phyloP scores from a whole-genome alignment of 2,329 filamentous ascomycete species.

The Trichoderma sp. region DNA sequence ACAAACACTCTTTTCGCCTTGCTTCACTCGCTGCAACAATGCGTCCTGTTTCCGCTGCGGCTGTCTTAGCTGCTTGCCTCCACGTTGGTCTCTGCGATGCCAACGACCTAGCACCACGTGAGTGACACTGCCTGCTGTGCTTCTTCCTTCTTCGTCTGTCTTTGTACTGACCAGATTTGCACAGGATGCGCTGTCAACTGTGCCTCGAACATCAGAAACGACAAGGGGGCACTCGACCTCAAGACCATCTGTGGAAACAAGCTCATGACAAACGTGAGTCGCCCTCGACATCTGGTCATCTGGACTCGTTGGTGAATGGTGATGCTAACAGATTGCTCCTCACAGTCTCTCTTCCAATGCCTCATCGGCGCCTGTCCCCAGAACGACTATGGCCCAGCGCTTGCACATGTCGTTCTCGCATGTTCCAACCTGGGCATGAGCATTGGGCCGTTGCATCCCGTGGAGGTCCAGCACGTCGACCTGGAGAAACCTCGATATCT shows the following conservation, averaged over 20 bases:
- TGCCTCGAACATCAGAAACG: constrained; percentile 23
- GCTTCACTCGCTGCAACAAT: constrained; percentile 21
- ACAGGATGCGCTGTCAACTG: constrained; percentile 27
- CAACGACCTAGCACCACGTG: background rate
- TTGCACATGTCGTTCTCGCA: constrained; percentile 29
- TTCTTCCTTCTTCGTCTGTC: background rate
- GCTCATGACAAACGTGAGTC: constrained; percentile 12
- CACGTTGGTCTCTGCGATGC: constrained; percentile 5
- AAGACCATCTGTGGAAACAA: constrained; percentile 25
- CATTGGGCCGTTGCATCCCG: constrained; percentile 33
- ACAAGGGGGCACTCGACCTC: constrained; percentile 21
- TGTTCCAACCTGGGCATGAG: constrained; percentile 30
- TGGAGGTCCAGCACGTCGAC: constrained; percentile 28
- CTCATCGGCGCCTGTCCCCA: constrained; percentile 30
- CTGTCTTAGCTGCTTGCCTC: constrained; percentile 20
- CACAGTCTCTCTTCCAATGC: constrained; percentile 34
- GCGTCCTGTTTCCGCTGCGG: constrained; percentile 23
- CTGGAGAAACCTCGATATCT: constrained; percentile 19
- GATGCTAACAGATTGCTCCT: background rate
- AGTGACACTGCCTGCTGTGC: background rate
- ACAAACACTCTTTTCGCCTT: background rate
- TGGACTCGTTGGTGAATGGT: background rate
- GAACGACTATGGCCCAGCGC: constrained; percentile 31
- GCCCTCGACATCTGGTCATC: background rate
- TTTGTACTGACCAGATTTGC: background rate